These are phyloP conservation scores for Bacidia gigantensis DNA, from an alignment of 495 filamentous ascomycete genomes.

Conservation along the genomic window DNA sequence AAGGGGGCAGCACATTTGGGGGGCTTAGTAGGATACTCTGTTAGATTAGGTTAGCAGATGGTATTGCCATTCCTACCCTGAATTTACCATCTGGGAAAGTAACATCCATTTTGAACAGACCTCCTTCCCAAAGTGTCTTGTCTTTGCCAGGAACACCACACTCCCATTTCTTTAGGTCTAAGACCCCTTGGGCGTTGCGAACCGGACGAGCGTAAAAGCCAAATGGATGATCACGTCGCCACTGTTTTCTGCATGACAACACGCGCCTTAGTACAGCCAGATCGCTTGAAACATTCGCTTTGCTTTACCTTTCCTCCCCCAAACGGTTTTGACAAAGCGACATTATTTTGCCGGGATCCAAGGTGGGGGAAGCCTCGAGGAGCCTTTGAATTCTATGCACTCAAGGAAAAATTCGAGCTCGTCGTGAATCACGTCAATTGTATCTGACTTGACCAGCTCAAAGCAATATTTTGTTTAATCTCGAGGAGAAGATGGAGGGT, in stretches of 20 bases:
- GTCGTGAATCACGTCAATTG: too few relatives aligned
- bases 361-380: neutral
- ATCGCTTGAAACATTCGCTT: neutral
- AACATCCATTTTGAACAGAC: constrained; percentile 85
- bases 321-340: constrained; percentile 79
- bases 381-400: neutral
- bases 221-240: constrained; percentile 93
- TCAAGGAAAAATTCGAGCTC: too few relatives aligned
- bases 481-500: too few relatives aligned
- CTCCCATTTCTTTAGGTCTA: constrained; percentile 92
- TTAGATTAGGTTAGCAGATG: neutral
- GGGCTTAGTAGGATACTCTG: constrained; percentile 97
- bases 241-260: constrained; percentile 59
- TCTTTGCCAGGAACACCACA: constrained; percentile 93
- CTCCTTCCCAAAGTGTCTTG: constrained; percentile 92
- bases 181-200: constrained; percentile 60
- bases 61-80: neutral
- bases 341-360: constrained; percentile 41
- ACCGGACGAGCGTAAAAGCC: constrained; percentile 89
- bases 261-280: neutral
- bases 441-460: too few relatives aligned
- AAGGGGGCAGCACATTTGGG: constrained; percentile 62
- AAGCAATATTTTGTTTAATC: too few relatives aligned
- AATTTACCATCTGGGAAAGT: constrained; percentile 85
- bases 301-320: constrained; percentile 70